These are phyloP conservation scores for Hyphopichia homilentoma DNA, from an alignment of 805 yeast genomes.

Conservation along the genomic window DNA sequence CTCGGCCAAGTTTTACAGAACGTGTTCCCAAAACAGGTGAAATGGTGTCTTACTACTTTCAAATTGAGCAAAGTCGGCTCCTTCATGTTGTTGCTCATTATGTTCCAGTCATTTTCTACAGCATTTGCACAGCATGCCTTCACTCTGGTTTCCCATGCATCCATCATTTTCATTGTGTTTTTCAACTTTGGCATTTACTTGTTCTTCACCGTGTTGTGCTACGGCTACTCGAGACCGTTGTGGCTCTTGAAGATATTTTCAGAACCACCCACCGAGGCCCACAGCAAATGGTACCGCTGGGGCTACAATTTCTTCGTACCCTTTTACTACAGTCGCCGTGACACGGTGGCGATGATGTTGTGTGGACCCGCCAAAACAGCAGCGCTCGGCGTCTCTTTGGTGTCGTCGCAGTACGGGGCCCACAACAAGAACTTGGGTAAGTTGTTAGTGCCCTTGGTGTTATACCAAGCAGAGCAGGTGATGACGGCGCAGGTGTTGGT, in stretches of 20 bases:
- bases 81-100: constrained; percentile 71
- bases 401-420: constrained; percentile 76
- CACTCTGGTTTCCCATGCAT: constrained; percentile 59
- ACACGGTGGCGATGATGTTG: constrained; percentile 75
- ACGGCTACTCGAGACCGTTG: constrained; percentile 55
- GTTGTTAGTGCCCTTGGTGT: constrained; percentile 74
- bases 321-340: constrained; percentile 65
- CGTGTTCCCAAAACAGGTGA: constrained; percentile 59
- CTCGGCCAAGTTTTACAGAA: constrained; percentile 86
- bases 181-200: constrained; percentile 79
- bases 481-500: constrained; percentile 73
- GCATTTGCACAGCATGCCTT: constrained; percentile 84
- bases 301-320: constrained; percentile 50
- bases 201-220: constrained; percentile 68
- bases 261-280: constrained; percentile 44
- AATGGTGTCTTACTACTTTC: constrained; percentile 56
- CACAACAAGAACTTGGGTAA: constrained; percentile 60
- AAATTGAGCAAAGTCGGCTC: constrained; percentile 71
- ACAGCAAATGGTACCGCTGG: constrained; percentile 43
- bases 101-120: constrained; percentile 79
- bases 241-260: constrained; percentile 42
- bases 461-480: constrained; percentile 87
- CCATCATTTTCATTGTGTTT: constrained; percentile 74
- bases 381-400: constrained; percentile 81
- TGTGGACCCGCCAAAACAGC: constrained; percentile 95